Conservation (phyloP, 2,329 filamentous ascomycete genomes). For the Xylaria sp. region DNA sequence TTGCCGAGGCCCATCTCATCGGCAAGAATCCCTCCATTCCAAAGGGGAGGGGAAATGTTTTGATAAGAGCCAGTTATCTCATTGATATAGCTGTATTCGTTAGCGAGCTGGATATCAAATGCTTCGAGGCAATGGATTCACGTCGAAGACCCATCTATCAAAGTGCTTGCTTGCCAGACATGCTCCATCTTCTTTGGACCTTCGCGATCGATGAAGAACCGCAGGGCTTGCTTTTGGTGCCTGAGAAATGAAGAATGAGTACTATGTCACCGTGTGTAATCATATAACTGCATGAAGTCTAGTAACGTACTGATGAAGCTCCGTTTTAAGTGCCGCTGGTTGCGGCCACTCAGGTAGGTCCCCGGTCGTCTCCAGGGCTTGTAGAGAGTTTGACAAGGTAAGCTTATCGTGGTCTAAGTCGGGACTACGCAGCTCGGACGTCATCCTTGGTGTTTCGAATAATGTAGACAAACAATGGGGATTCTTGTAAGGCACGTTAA, state of each 20-base stretch:
- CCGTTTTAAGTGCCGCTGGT: constrained; percentile 5
- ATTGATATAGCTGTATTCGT: constrained; percentile 9
- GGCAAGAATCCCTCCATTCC: constrained; percentile 16
- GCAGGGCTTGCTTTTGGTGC: constrained; percentile 11
- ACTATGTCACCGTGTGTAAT: not conserved
- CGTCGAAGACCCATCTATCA: constrained; percentile 2
- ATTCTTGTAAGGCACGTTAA: constrained; percentile 11
- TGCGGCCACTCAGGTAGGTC: constrained; percentile 4
- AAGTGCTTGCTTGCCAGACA: not conserved
- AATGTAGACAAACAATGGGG: constrained; percentile 16
- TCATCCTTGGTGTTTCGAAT: constrained; percentile 14
- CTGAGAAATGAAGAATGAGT: constrained; percentile 1
- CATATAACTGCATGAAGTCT: not conserved
- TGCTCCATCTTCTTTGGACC: not conserved
- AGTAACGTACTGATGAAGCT: constrained; percentile 5
- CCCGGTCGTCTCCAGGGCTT: constrained; percentile 1
- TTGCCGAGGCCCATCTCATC: constrained; percentile 17
- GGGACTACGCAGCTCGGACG: constrained; percentile 1
- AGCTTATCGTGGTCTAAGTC: not conserved
- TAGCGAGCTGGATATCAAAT: not conserved
- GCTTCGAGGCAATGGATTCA: not conserved
- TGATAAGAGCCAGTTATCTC: constrained; percentile 1
- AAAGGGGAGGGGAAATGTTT: not conserved
- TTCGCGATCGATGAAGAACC: constrained; percentile 4
- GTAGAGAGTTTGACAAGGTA: constrained; percentile 7